A percentile compares a stretch with the other conserved stretches of the same genome.
phyloP scores from a whole-genome alignment of 2,329 filamentous ascomycete genomes.

The Penicillium sp. region DNA sequence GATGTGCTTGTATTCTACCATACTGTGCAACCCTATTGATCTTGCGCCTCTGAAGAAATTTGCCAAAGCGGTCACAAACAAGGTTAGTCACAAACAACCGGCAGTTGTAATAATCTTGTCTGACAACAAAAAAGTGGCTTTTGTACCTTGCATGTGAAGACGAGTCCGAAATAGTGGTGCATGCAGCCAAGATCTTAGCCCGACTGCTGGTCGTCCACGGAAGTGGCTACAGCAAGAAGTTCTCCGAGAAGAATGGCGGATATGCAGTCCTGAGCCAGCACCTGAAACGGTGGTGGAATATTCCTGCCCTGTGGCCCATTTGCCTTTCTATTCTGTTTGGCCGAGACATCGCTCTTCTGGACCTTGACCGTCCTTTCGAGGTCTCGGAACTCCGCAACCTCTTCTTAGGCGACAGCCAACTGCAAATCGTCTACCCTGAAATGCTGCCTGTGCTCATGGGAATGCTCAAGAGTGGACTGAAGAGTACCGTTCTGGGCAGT shows the following conservation, averaged over 20 bases:
- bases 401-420: constrained; percentile 56
- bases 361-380: constrained; percentile 69
- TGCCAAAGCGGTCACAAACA: constrained; percentile 89
- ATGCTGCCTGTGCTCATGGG: constrained; percentile 72
- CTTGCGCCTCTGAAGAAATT: constrained; percentile 73
- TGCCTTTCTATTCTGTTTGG: constrained; percentile 87
- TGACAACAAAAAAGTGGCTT: constrained; percentile 61
- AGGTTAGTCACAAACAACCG: constrained; percentile 51
- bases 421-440: constrained; percentile 68
- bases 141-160: constrained; percentile 85
- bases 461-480: constrained; percentile 82
- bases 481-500: constrained; percentile 56
- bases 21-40: constrained; percentile 70
- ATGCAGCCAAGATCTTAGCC: constrained; percentile 76
- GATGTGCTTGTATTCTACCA: constrained; percentile 68
- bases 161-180: constrained; percentile 73
- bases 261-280: constrained; percentile 79
- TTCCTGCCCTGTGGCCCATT: constrained; percentile 77
- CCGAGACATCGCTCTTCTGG: constrained; percentile 67
- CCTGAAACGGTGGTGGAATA: constrained; percentile 82
- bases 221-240: constrained; percentile 74
- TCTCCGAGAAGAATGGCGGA: constrained; percentile 77
- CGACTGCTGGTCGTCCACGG: constrained; percentile 80
- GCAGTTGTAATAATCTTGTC: background rate
- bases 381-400: constrained; percentile 67